Evolutionary conservation across 2,329 filamentous ascomycete species (phyloP).

Genomic region (Bimuria novae-zelandiae): DNA sequence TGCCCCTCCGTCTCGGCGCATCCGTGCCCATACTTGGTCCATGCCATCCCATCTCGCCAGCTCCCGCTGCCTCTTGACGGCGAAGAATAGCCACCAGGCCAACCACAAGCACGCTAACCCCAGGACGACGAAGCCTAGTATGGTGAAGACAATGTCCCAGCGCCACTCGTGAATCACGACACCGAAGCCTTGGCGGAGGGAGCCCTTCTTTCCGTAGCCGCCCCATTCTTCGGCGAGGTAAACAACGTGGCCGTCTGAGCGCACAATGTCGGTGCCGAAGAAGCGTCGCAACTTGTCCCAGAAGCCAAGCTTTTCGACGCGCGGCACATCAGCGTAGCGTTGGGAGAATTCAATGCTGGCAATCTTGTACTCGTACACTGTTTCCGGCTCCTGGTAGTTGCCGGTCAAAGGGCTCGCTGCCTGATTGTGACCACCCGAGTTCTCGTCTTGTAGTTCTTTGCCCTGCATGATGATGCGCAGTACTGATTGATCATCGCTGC

Average conservation of each 20-base stretch:
- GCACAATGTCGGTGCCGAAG: conserved; percentile 35
- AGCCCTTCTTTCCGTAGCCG: conserved; percentile 37
- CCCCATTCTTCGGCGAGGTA: conserved; percentile 37
- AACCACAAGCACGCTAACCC: conserved; percentile 21
- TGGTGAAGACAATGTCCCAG: conserved; percentile 27
- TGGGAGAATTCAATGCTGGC: conserved; percentile 27
- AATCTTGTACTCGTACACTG: conserved; percentile 31
- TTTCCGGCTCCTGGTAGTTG: conserved; percentile 17
- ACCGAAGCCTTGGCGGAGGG: conserved; percentile 31
- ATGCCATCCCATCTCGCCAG: conserved; percentile 42
- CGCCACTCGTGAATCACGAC: conserved; percentile 31
- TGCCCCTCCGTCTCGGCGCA: conserved; percentile 23
- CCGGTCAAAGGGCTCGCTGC: conserved; percentile 27
- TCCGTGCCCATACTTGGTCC: conserved; percentile 38
- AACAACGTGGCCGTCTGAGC: conserved; percentile 30
- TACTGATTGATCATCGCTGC: conserved; percentile 29
- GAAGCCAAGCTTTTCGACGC: conserved; percentile 14
- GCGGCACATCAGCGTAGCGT: conserved; percentile 28
- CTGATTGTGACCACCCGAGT: conserved; percentile 15
- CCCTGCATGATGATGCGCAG: conserved; percentile 33
- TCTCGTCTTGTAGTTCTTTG: conserved; percentile 15
- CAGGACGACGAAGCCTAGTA: conserved; percentile 24
- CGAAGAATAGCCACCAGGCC: conserved; percentile 24
- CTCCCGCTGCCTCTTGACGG: conserved; percentile 30
- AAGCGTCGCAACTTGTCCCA: conserved; percentile 28